Percentiles rank a stretch among this genome's conserved stretches.
Evolutionary conservation across 768 basidiomycete genomes (phyloP).

Genomic region (Amanita rubescens): DNA sequence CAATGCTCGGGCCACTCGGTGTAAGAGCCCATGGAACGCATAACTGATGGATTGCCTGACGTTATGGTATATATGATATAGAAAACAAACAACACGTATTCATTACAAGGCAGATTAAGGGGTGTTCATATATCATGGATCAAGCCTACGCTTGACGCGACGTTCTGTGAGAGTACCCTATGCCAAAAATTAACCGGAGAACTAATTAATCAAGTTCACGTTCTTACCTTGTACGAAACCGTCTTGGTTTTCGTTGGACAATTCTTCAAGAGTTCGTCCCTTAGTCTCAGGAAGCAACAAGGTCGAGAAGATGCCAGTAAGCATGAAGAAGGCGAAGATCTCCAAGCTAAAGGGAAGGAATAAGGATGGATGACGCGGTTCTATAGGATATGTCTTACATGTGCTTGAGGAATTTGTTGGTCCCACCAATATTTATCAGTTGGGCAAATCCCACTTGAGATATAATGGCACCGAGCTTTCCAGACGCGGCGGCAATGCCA

Average conservation of each 20-base stretch:
- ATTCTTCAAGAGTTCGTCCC: slow-evolving; percentile 53
- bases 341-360: slow-evolving; percentile 40
- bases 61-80: too few relatives aligned
- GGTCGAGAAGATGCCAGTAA: slow-evolving; percentile 78
- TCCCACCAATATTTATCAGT: slow-evolving; percentile 62
- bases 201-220: not conserved
- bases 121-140: not conserved
- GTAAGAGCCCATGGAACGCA: not conserved
- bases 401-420: slow-evolving; percentile 53
- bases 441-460: slow-evolving; percentile 72
- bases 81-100: too few relatives aligned
- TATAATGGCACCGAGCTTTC: slow-evolving; percentile 79
- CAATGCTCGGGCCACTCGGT: not conserved
- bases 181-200: not conserved
- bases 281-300: slow-evolving; percentile 78
- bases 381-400: slow-evolving; percentile 39
- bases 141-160: not conserved
- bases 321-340: slow-evolving; percentile 82
- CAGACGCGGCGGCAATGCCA: slow-evolving; percentile 77
- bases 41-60: too few relatives aligned
- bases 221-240: slow-evolving; percentile 40
- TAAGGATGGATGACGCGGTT: not conserved
- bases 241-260: slow-evolving; percentile 66
- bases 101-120: not conserved
- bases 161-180: slow-evolving; percentile 13